Base-by-base conservation (phyloP, 1,284 basidiomycete genomes). In the Boletus mariae region DNA sequence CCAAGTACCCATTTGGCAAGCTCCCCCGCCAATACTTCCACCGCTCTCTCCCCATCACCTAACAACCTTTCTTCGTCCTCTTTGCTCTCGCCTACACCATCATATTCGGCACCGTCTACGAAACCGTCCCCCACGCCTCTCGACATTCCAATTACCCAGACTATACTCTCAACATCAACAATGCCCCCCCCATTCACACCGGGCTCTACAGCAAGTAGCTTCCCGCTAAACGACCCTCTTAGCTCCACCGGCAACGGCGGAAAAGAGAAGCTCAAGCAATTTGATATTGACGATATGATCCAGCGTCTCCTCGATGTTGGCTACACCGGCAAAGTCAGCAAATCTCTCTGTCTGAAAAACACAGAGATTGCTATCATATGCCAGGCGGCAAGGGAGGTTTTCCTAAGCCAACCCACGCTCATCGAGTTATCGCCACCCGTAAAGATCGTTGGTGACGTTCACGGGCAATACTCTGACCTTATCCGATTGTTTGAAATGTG, bases 401-500 rank as follows among this genome's bases (percentile, higher is more conserved):
- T 99, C 71, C 85, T 99, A 59, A 87, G 83, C 64, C 97, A 99
- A 71, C 97, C 97, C 9, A 98, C 97, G 1, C 84, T 99, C 57
- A 92, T 99, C 68, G 97, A 99, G 74, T 83, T 99, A 47, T 94
- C 91, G 23, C 97, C 97, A 8, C 96, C 97, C 10, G 97, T 99
- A 64, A 99, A 99, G 81, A 98, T 99, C 60, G 96, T 99, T 13
- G 97, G 97, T 29, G 97, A 99, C 73, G 95, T 98, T 4, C 97
- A 99, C 70, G 97, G 97, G 5, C 95, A 98, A 74, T 99, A 98
- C 73, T 94, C 92, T 55, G 97, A 99, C 77, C 84, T 99, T 65
- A 96, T 99, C 63, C 87, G 97, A 51, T 76, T 99, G 54, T 99
- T 99, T 68, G 97, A 99, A 73, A 98, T 98, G 95, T 98, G 97